Conservation (phyloP, 257 asterid genomes). For the Rhazya stricta region DNA sequence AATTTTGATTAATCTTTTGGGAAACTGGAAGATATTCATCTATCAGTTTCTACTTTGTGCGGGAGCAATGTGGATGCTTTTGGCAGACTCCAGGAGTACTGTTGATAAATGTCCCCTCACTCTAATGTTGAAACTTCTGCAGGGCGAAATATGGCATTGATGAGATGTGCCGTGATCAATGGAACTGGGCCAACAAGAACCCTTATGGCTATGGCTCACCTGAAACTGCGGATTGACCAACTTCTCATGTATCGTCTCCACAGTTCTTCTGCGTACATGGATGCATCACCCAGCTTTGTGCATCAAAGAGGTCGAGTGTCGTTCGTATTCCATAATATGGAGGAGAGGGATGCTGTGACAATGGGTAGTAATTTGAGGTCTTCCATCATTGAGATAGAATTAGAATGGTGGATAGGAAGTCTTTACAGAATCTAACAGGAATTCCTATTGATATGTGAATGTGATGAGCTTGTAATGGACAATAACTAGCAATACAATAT, state of each 20-base stretch:
- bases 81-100: not conserved
- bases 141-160: conserved; percentile 78
- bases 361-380: not conserved
- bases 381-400: not conserved
- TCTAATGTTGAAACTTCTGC: conserved; percentile 7
- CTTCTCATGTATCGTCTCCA: not conserved
- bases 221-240: conserved; percentile 29
- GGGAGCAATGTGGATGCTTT: no score
- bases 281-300: no score
- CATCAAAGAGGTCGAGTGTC: no score
- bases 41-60: not conserved
- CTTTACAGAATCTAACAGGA: not conserved
- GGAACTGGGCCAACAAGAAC: conserved; percentile 99
- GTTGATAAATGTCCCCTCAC: not conserved
- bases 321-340: not conserved
- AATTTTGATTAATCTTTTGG: not conserved
- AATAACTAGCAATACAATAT: not conserved
- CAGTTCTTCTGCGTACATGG: not conserved
- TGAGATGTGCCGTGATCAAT: conserved; percentile 90
- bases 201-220: conserved; percentile 67
- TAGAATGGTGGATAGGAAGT: not conserved
- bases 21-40: no score
- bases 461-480: not conserved
- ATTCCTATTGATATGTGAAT: not conserved
- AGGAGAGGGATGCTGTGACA: not conserved